Evolutionary conservation across 2,329 filamentous ascomycete species (phyloP), one percentile per base, ranked within the genome.

Genomic region (Cladosporium sp.): DNA sequence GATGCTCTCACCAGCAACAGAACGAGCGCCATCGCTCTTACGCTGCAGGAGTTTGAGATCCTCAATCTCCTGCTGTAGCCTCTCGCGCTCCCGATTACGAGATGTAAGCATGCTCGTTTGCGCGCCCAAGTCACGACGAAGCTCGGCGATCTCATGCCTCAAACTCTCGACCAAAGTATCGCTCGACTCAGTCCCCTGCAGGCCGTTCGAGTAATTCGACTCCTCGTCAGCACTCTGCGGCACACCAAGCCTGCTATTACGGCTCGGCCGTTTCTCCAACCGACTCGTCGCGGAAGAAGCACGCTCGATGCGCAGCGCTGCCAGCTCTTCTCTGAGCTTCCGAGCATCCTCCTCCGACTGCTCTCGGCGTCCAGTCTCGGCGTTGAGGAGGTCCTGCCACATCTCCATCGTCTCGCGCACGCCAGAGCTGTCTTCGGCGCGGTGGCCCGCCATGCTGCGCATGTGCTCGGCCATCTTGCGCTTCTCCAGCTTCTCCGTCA

Each of bases 21-120:
- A 84, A 51, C 77, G 72, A 63, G 58, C 79, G 47, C 68, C 70
- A 55, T 82, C 86, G 24, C 82, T 82, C 56, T 89, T 84, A 49
- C 90, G 84, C 58, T 90, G 85, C 1, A 87, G 83, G 61, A 97
- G 83, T 71, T 97, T 99, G 55, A 99, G 77, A 55, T 96, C 91
- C 70, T 99, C 93, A 56, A 97, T 97, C 67, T 99, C 92, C 65
- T 96, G 89, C 68, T 97, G 95, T 7, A 99, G 77, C 4, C 90
- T 83, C 66, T 97, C 91, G 65, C 96, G 95, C 66, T 99, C 93
- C 20, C 90, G 86, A 64, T 96, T 96, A 19, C 93, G 82, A 30
- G 93, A 97, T 1, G 92, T 96, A 29, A 99, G 79, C 89, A 99
- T 97, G 0, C 91, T 96, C 1, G 91, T 95, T 67, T 99, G 93